Evolutionary conservation across 306 rosid genomes (phyloP), one percentile per base, ranked within the genome.

Genomic region (Quercus alba): DNA sequence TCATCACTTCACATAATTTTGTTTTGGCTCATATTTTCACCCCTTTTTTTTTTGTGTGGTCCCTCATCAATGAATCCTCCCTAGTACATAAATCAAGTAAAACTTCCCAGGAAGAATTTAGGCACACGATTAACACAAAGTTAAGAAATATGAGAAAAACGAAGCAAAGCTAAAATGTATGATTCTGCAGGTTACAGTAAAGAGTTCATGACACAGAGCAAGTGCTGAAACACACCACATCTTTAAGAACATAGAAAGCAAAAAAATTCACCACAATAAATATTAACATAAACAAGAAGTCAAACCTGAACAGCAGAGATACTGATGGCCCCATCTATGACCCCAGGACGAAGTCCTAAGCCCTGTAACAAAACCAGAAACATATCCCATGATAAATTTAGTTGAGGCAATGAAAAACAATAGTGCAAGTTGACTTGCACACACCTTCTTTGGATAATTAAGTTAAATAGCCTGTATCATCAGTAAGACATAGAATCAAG

Each of bases 281-380:
- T 11, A 19, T 8, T 56, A 23, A 56, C 17, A 26, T 7, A 68
- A 72, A 58, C 56, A 20, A 10, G 55, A 81, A 80, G 78, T 64
- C 59, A 75, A 72, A 95, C 99, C 98, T 93, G 98, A 84, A 95
- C 91, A 1, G 98, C 99, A 3, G 99, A 94, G 79, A 94, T 93
- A 79, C 99, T 91, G 80, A 94, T 93, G 73, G 92, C 97, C 57
- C 99, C 97, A 73, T 94, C 99, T 80, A 94, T 83, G 66, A 94
- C 91, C 76, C 97, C 97, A 44, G 92, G 87, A 63, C 99, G 97
- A 86, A 94, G 30, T 83, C 99, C 99, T 57, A 94, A 76, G 70
- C 99, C 99, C 99, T 94, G 90, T 80, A 87, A 84, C 67, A 80
- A 59, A 35, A 57, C 25, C 5, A 33, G 72, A 54, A 8, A 5